Base-by-base conservation (phyloP, 495 filamentous ascomycete genomes). In the Trichoderma asperelloides region DNA sequence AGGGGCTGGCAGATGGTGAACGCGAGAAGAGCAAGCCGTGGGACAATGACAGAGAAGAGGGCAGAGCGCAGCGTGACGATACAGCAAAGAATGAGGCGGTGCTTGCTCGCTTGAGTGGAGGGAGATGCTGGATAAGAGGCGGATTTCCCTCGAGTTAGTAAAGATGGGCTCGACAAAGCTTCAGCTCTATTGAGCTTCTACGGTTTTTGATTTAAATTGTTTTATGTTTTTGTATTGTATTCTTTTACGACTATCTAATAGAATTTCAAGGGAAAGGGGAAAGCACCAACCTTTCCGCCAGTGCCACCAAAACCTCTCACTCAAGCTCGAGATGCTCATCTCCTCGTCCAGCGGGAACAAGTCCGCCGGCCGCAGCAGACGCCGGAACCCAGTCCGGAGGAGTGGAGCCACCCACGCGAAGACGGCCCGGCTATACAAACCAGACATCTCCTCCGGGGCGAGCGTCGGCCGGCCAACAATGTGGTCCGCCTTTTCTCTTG, bases 1-100 rank as follows among this genome's bases (percentile, higher is more conserved):
- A 89, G 78, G 2, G 87, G 87, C 69, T 89, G 86, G 62, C 79
- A 80, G 63, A 87, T 82, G 40, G 78, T 84, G 68, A 90, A 86
- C 28, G 33, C 71, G 39, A 68, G 51, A 57, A 73, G 62, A 21
- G 40, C 49, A 62, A 68, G 49, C 43, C 67, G 11, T n/a, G 67
- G 67, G 3, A 65, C 47, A 11, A 68, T 63, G 27, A 65, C 62
- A 18, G 67, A 45, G 18, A 68, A 27, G 16, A 68, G 28, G 5
- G 62, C 43, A 62, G 62, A 68, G 6, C 45, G 49, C 2, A 65
- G 67, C 8, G 64, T 65, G 18, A 11, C 30, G 16, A 65, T n/a
- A 40, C 62, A 65, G 47, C 23, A 39, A 1, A 62, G 62, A 33
- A 68, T 33, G 27, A 72, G 69, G 3, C 62, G 63, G 25, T 65